phyloP scores from a whole-genome alignment of 345 rosid species.

The Laguncularia racemosa region DNA sequence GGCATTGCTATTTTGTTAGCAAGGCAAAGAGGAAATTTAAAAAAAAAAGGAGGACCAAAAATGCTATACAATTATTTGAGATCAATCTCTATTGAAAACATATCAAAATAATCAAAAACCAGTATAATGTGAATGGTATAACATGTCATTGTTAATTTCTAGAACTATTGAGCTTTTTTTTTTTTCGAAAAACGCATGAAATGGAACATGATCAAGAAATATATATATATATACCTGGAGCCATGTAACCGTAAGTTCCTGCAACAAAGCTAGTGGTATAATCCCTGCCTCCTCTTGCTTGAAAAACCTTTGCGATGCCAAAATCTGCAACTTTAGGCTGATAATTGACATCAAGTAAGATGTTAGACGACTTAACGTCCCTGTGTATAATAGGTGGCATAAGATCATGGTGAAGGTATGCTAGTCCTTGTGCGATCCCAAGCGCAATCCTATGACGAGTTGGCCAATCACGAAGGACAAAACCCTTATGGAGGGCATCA shows the following conservation, averaged over 20 bases:
- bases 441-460: slow-evolving; percentile 81
- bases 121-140: too few species aligned
- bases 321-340: slow-evolving; percentile 93
- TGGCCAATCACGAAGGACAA: slow-evolving; percentile 59
- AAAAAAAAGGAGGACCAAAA: too few species aligned
- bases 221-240: slow-evolving; percentile 92
- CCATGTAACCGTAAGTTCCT: slow-evolving; percentile 91
- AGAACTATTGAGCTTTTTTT: too few species aligned
- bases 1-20: too few species aligned
- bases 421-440: slow-evolving; percentile 88
- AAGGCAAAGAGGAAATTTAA: too few species aligned
- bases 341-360: slow-evolving; percentile 61
- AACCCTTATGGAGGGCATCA: slow-evolving; percentile 77
- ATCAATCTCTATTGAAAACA: too few species aligned
- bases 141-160: too few species aligned
- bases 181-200: too few species aligned
- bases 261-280: slow-evolving; percentile 76
- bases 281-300: slow-evolving; percentile 75
- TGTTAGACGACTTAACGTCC: slow-evolving; percentile 88
- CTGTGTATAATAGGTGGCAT: slow-evolving; percentile 71
- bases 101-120: too few species aligned
- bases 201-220: slow-evolving; percentile 5
- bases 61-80: too few species aligned
- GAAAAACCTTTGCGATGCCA: slow-evolving; percentile 90
- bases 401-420: slow-evolving; percentile 88